Percentiles rank a stretch among this genome's conserved stretches.
Evolutionary conservation across 2,329 filamentous ascomycete species (phyloP).

Genomic region (Pseudogymnoascus pannorum): DNA sequence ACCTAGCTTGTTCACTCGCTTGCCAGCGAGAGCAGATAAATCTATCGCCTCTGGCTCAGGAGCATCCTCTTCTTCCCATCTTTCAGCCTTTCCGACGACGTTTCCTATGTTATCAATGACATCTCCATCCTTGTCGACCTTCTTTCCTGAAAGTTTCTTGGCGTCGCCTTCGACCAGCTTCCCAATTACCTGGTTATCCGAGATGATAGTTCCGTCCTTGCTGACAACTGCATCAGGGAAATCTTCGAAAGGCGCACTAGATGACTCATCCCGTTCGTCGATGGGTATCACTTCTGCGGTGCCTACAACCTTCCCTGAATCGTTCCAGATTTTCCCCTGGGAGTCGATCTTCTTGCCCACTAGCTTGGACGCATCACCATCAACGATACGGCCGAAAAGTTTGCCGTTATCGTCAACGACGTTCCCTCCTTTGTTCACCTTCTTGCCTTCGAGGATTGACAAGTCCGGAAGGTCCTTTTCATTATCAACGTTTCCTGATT

Average conservation of each 20-base stretch:
- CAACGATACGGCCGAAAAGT: conserved; percentile 53
- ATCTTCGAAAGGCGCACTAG: conserved; percentile 49
- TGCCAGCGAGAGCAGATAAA: conserved; percentile 57
- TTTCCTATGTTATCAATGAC: conserved; percentile 62
- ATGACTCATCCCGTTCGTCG: conserved; percentile 41
- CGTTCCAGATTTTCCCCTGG: conserved; percentile 64
- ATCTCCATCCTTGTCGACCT: conserved; percentile 62
- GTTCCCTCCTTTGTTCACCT: conserved; percentile 53
- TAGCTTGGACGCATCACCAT: conserved; percentile 57
- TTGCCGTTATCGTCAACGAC: conserved; percentile 47
- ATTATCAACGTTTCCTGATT: conserved; percentile 33
- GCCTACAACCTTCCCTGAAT: conserved; percentile 60
- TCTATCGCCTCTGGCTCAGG: conserved; percentile 42
- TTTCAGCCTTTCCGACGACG: conserved; percentile 58
- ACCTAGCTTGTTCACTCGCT: conserved; percentile 65
- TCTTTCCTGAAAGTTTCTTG: conserved; percentile 56
- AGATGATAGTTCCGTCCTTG: conserved; percentile 45
- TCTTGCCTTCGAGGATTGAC: conserved; percentile 44
- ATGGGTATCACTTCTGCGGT: conserved; percentile 57
- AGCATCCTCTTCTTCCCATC: conserved; percentile 50
- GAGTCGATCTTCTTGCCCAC: conserved; percentile 57
- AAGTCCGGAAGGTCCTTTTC: conserved; percentile 36
- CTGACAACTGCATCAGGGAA: conserved; percentile 49
- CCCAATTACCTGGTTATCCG: conserved; percentile 48
- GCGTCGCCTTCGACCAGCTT: conserved; percentile 56